Conservation (phyloP, 768 basidiomycete genomes). For the Serendipita sp. region DNA sequence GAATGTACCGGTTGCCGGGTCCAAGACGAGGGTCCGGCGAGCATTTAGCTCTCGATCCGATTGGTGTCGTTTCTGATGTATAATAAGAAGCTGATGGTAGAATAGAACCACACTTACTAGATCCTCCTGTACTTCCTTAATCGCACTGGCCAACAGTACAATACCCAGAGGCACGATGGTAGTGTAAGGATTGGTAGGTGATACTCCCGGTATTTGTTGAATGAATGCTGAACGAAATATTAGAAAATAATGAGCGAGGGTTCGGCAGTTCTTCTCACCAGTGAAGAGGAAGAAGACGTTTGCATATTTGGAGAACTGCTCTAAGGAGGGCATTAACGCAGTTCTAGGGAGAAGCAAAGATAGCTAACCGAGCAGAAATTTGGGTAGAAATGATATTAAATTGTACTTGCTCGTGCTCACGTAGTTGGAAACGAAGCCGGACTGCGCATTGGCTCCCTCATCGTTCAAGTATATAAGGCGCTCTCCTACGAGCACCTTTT, state of each 20-base stretch:
- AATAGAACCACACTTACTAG: constrained; percentile 35
- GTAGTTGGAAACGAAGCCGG: constrained; percentile 61
- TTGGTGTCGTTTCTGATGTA: constrained; percentile 69
- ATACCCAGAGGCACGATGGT: constrained; percentile 82
- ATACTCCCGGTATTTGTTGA: constrained; percentile 95
- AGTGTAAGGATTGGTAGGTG: constrained; percentile 88
- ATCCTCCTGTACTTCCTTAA: constrained; percentile 94
- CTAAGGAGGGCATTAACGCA: constrained; percentile 26
- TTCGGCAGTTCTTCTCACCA: constrained; percentile 14
- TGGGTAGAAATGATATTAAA: constrained; percentile 68
- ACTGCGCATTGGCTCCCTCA: constrained; percentile 37
- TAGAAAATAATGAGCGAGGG: not conserved
- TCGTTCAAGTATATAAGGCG: constrained; percentile 76
- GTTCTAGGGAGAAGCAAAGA: not conserved
- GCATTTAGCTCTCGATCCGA: constrained; percentile 87
- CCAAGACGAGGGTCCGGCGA: constrained; percentile 60
- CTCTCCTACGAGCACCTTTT: constrained; percentile 49
- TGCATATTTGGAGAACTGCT: constrained; percentile 98
- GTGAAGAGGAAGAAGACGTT: constrained; percentile 99
- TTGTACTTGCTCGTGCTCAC: constrained; percentile 96
- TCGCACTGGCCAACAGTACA: constrained; percentile 83
- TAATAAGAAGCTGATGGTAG: not conserved
- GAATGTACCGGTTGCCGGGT: constrained; percentile 42
- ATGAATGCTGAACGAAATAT: constrained; percentile 43
- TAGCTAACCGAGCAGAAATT: constrained; percentile 72